Percentiles rank a stretch among this genome's conserved stretches.
Evolutionary conservation across 169 alveolate genomes (phyloP).

Genomic region (Plasmodium fragile): DNA sequence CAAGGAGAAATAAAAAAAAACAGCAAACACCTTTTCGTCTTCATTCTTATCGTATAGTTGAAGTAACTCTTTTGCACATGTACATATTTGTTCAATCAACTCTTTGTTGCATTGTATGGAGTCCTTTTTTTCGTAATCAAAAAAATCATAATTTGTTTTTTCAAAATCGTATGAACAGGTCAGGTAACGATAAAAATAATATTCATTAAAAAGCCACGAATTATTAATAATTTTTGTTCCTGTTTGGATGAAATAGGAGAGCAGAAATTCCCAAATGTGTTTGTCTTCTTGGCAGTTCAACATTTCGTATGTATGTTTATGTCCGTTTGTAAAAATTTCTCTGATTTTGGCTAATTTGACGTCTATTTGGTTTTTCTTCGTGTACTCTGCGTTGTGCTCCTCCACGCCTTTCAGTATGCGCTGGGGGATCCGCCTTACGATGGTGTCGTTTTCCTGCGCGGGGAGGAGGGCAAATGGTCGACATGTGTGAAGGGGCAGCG

Average conservation of each 20-base stretch:
- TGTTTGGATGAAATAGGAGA: constrained; percentile 20
- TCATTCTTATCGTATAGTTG: constrained; percentile 26
- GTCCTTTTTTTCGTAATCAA: constrained; percentile 44
- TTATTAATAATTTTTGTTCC: constrained; percentile 2
- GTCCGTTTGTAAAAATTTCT: constrained; percentile 26
- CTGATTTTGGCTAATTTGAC: constrained; percentile 24
- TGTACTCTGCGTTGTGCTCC: constrained; percentile 39
- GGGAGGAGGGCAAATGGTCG: neutral
- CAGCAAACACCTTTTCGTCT: constrained; percentile 18
- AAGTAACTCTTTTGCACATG: constrained; percentile 34
- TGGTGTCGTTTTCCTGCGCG: constrained; percentile 63
- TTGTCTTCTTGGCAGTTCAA: constrained; percentile 22
- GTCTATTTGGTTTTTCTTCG: constrained; percentile 20
- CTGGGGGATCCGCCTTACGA: constrained; percentile 43
- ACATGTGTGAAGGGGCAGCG: neutral
- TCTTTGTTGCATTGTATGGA: constrained; percentile 26
- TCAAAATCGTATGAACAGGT: constrained; percentile 69
- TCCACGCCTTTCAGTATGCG: constrained; percentile 34
- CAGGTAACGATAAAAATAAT: constrained; percentile 57
- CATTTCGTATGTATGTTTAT: constrained; percentile 56
- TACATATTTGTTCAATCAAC: constrained; percentile 52
- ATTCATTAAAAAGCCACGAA: constrained; percentile 64
- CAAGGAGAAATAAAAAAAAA: constrained; percentile 48
- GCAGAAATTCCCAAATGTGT: constrained; percentile 28
- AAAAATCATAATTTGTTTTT: constrained; percentile 55